Base-by-base conservation (phyloP, 805 yeast genomes). In the Cyberlindnera subsufficiens region DNA sequence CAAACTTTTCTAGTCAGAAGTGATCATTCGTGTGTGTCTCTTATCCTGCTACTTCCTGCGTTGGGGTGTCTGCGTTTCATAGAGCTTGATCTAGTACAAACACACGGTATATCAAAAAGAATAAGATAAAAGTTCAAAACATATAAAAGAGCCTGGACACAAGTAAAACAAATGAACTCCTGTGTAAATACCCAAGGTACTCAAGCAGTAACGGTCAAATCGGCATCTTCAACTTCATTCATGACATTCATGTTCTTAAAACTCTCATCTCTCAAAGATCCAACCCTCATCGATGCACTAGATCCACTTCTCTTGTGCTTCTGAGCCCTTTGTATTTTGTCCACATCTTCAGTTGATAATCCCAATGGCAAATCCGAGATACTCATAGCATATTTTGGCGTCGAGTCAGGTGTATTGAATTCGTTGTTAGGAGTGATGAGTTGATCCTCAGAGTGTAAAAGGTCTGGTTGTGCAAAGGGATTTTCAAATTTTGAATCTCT, bases 341-440 rank as follows among this genome's bases (percentile, higher is more conserved):
- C 37, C n/a, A 47, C 15, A 3, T 40, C 48, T 4, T 44, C 48
- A 7, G 39, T 22, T 2, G 46, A 36, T 5, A 47, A 14, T 16
- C 51, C 51, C 5, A 19, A 17, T 20, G 51, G 51, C 11, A 43
- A 31, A 16, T 47, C 51, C 6, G 31, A n/a, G 9, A 47, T 17
- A 32, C 44, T 29, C 14, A 47, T 32, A 8, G 42, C 32, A 32
- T 44, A 44, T n/a, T 35, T 42, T 13, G 51, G 51, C 5, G 48
- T 29, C n/a, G 17, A n/a, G 3, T 33, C 18, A 14, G 32, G 16
- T 7, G 33, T 6, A 10, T 18, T 15, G 25, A 25, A 34, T 18
- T 32, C 35, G 27, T 22, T 22, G 10, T 22, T 22, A 16, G 35
- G 35, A 15, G 35, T 32, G 35, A 16, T 11, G 19, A 32, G 18